Conservation (phyloP, 2,329 filamentous ascomycete genomes). For the Chlorencoelia australis region DNA sequence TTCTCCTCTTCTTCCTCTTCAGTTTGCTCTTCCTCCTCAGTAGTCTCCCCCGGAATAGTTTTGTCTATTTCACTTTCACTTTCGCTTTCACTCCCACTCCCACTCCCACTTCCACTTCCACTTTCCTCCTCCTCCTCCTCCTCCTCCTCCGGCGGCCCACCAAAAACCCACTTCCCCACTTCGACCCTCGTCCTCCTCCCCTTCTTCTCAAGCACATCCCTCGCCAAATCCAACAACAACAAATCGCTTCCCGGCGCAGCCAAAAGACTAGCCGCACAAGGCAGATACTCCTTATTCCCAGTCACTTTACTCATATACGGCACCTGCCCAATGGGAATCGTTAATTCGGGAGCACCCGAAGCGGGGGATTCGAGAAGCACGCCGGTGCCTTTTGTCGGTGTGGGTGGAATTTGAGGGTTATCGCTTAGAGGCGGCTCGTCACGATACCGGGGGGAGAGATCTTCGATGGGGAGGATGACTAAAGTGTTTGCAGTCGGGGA, state of each 20-base stretch:
- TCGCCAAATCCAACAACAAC: not conserved
- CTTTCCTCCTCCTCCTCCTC: no score
- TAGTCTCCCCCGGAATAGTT: no score
- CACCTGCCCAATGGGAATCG: not conserved
- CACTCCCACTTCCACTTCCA: no score
- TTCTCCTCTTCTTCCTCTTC: no score
- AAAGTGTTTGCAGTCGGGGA: not conserved
- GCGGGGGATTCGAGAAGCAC: not conserved
- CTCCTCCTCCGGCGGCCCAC: no score
- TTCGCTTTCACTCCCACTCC: no score
- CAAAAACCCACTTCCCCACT: not conserved
- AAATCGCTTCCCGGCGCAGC: not conserved
- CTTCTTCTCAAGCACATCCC: not conserved
- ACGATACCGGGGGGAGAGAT: slow-evolving; percentile 3
- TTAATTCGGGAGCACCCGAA: not conserved
- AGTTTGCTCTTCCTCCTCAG: no score
- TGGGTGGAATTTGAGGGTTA: slow-evolving; percentile 15
- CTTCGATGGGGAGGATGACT: slow-evolving; percentile 1
- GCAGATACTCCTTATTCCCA: slow-evolving; percentile 1
- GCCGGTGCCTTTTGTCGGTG: slow-evolving; percentile 3
- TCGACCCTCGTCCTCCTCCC: not conserved
- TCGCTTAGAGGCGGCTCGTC: not conserved
- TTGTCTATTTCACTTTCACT: no score
- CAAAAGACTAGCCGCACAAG: not conserved
- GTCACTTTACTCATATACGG: slow-evolving; percentile 1